Conservation (phyloP, 805 yeast species). For the Jamesozyma gamospora region DNA sequence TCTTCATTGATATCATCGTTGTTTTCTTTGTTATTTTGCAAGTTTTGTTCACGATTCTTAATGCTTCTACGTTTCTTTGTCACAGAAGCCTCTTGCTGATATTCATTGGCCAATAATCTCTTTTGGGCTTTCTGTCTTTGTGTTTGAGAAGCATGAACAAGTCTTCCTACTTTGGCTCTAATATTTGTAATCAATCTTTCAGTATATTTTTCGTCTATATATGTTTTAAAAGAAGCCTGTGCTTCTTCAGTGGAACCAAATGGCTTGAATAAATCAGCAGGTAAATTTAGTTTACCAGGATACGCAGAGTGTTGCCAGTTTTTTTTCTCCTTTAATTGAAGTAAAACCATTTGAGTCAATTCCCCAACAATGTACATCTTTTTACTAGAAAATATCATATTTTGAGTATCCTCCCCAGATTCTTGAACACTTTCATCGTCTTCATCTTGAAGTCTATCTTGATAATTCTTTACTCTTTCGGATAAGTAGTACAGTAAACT, state of each 20-base stretch:
- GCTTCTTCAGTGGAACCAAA: slow-evolving; percentile 50
- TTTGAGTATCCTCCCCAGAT: slow-evolving; percentile 17
- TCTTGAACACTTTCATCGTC: slow-evolving; percentile 5
- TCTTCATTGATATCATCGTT: slow-evolving; percentile 12
- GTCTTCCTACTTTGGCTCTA: slow-evolving; percentile 26
- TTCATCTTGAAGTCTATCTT: slow-evolving; percentile 38
- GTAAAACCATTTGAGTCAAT: slow-evolving; percentile 55
- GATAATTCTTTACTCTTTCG: slow-evolving; percentile 67
- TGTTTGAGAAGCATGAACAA: slow-evolving; percentile 23
- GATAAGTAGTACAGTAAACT: slow-evolving; percentile 68
- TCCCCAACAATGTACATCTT: slow-evolving; percentile 60
- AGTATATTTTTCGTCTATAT: slow-evolving; percentile 40
- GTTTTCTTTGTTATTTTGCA: slow-evolving; percentile 12
- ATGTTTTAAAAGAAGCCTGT: slow-evolving; percentile 45
- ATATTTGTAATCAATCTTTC: slow-evolving; percentile 30
- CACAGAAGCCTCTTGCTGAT: slow-evolving; percentile 6
- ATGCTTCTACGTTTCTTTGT: slow-evolving; percentile 5
- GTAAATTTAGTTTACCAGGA: slow-evolving; percentile 67
- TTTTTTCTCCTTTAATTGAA: slow-evolving; percentile 45
- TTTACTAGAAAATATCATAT: slow-evolving; percentile 17
- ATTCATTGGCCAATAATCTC: slow-evolving; percentile 19
- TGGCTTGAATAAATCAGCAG: slow-evolving; percentile 60
- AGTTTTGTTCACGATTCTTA: slow-evolving; percentile 2
- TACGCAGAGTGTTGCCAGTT: slow-evolving; percentile 69
- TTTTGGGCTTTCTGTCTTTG: slow-evolving; percentile 25